These are phyloP conservation scores for Lodderomyces theae DNA, from an alignment of 1,139 yeast species.

Conservation along the genomic window DNA sequence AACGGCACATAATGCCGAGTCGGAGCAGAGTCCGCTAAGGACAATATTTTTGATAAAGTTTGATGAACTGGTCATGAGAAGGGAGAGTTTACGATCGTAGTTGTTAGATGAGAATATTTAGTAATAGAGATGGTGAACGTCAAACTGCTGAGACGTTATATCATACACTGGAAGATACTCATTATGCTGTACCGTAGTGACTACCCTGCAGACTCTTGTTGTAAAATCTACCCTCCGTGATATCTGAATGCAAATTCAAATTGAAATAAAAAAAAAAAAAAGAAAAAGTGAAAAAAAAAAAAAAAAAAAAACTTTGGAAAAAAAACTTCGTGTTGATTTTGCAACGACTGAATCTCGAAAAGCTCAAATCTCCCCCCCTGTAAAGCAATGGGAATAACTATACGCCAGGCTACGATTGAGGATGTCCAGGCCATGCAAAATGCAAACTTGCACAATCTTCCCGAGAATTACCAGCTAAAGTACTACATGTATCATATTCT, in stretches of 20 bases:
- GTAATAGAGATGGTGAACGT: too few relatives aligned
- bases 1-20: constrained; percentile 81
- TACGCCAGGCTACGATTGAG: constrained; percentile 80
- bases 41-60: constrained; percentile 86
- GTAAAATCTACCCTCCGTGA: too few relatives aligned
- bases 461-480: constrained; percentile 90
- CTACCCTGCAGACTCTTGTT: too few relatives aligned
- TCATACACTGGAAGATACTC: too few relatives aligned
- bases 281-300: constrained; percentile 1
- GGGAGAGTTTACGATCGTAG: constrained; percentile 42
- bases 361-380: too few relatives aligned
- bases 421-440: constrained; percentile 96
- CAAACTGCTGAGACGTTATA: too few relatives aligned
- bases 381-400: constrained; percentile 76
- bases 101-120: too few relatives aligned
- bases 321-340: too few relatives aligned
- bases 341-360: background rate
- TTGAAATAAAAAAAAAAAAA: background rate
- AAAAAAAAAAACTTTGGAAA: background rate
- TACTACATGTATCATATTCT: constrained; percentile 90
- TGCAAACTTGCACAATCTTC: constrained; percentile 87
- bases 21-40: constrained; percentile 59
- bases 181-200: too few relatives aligned
- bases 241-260: too few relatives aligned
- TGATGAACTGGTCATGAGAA: constrained; percentile 53